Evolutionary conservation across 1,284 basidiomycete genomes (phyloP).

Genomic region (Ustilago crameri): DNA sequence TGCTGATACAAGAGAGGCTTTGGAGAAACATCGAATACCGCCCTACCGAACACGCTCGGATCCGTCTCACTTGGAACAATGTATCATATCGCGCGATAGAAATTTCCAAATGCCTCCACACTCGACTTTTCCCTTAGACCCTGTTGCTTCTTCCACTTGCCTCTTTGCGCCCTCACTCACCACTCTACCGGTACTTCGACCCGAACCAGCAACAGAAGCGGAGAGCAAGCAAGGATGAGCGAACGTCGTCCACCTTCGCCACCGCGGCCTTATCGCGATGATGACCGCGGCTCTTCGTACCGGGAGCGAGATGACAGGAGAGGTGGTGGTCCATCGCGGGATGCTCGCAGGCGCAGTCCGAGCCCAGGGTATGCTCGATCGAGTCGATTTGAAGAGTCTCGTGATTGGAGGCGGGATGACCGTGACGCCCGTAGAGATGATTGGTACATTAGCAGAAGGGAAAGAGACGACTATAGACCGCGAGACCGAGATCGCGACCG

Average conservation of each 20-base stretch:
- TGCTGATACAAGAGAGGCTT: not conserved
- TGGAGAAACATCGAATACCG: conserved; percentile 15
- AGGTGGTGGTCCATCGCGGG: conserved; percentile 9
- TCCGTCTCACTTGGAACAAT: conserved; percentile 9
- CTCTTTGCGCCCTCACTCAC: not conserved
- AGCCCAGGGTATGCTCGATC: conserved; percentile 11
- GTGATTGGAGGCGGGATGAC: conserved; percentile 21
- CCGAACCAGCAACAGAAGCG: too few relatives aligned
- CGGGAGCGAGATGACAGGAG: conserved; percentile 13
- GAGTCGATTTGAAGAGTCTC: not conserved
- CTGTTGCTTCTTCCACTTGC: not conserved
- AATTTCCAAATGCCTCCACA: conserved; percentile 17
- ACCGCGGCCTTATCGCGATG: conserved; percentile 21
- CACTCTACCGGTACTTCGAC: too few relatives aligned
- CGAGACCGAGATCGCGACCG: conserved; percentile 16
- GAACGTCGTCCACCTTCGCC: conserved; percentile 27
- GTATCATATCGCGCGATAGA: conserved; percentile 22
- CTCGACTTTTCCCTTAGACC: not conserved
- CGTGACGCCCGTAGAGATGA: not conserved
- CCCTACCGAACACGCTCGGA: conserved; percentile 24
- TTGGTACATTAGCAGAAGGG: not conserved
- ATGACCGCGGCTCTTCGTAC: conserved; percentile 2
- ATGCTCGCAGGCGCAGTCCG: conserved; percentile 20
- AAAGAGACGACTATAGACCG: conserved; percentile 13
- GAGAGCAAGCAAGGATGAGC: conserved; percentile 16